phyloP scores from a whole-genome alignment of 1,284 basidiomycete genomes.

The Golubevia sp. region DNA sequence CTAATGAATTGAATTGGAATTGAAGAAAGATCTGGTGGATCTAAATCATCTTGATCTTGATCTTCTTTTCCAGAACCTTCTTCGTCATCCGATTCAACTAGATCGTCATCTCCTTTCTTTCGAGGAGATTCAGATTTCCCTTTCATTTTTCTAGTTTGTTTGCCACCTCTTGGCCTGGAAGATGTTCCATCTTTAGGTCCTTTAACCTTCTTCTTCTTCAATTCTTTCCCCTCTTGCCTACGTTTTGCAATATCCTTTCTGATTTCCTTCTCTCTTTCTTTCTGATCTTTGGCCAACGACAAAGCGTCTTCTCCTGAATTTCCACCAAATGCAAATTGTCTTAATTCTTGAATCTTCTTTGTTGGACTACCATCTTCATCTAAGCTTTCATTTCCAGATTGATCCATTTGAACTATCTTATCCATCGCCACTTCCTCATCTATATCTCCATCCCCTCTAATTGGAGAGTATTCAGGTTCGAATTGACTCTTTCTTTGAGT shows the following conservation, averaged over 20 bases:
- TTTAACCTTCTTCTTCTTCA: neutral
- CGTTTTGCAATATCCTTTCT: neutral
- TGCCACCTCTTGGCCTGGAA: neutral
- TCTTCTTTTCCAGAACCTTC: neutral
- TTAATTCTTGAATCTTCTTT: neutral
- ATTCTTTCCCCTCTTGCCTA: neutral
- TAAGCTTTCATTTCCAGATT: neutral
- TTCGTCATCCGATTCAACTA: neutral
- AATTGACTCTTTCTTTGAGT: neutral
- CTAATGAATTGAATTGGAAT: neutral
- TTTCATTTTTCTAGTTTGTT: neutral
- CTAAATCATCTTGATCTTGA: neutral
- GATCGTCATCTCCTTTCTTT: neutral
- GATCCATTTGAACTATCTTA: too few relatives aligned
- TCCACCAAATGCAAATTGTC: neutral
- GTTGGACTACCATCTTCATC: neutral
- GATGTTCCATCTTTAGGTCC: neutral
- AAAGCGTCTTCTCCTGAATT: neutral
- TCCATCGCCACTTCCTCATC: neutral
- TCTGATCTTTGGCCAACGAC: neutral
- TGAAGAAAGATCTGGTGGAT: neutral
- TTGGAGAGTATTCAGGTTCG: neutral
- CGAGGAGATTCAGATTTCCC: neutral
- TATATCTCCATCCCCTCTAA: neutral
- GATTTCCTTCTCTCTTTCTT: neutral